phyloP scores from a whole-genome alignment of 2,329 filamentous ascomycete genomes.

The Monosporascus sp. region DNA sequence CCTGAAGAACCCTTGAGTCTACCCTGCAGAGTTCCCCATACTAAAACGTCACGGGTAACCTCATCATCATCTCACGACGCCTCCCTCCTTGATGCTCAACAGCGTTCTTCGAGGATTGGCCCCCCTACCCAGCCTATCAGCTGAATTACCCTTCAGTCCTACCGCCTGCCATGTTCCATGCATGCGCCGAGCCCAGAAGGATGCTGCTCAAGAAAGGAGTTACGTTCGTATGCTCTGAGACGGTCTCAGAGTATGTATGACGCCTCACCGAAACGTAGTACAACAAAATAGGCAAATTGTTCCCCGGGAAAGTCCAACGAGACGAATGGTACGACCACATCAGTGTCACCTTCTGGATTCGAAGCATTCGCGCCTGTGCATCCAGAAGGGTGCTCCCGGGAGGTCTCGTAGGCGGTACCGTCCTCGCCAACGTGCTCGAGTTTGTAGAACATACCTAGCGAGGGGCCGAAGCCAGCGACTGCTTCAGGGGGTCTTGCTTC shows the following conservation, averaged over 20 bases:
- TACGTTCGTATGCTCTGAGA: neutral
- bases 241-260: too few relatives aligned
- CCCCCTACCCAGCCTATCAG: neutral
- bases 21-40: too few relatives aligned
- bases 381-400: neutral
- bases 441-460: slow-evolving; percentile 5
- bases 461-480: neutral
- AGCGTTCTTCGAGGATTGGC: neutral
- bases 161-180: neutral
- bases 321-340: neutral
- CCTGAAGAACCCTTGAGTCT: too few relatives aligned
- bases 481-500: slow-evolving; percentile 1
- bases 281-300: neutral
- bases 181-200: neutral
- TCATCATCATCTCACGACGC: too few relatives aligned
- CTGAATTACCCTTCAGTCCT: neutral
- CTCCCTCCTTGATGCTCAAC: too few relatives aligned
- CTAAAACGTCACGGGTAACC: too few relatives aligned
- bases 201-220: neutral
- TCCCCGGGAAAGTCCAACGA: neutral
- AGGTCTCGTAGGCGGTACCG: neutral
- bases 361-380: neutral
- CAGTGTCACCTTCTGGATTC: neutral
- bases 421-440: neutral
- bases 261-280: too few relatives aligned